Conservation (phyloP, 345 rosid species). For the Pugionium dolabratum region DNA sequence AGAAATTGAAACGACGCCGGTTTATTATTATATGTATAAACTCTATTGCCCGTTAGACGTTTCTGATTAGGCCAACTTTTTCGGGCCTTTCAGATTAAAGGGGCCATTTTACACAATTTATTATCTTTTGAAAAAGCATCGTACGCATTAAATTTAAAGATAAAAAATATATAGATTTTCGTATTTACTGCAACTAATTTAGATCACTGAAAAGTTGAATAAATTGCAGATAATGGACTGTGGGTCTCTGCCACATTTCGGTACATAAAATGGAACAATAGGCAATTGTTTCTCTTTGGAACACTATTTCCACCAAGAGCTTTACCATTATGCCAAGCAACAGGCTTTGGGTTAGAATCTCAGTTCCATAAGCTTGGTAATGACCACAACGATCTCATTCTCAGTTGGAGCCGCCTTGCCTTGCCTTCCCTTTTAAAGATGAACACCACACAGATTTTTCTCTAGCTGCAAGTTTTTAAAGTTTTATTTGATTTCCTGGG, state of each 20-base stretch:
- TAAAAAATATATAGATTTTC: too few relatives aligned
- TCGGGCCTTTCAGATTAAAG: too few relatives aligned
- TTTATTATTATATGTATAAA: too few relatives aligned
- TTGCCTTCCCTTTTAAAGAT: conserved; percentile 35
- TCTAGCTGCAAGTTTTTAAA: conserved; percentile 13
- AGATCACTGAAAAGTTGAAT: too few relatives aligned
- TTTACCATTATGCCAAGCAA: conserved; percentile 68
- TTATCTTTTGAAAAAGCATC: too few relatives aligned
- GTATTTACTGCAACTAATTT: too few relatives aligned
- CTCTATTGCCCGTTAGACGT: too few relatives aligned
- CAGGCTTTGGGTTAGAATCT: conserved; percentile 58
- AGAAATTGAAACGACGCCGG: too few relatives aligned
- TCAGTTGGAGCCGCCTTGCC: conserved; percentile 39
- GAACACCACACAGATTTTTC: conserved; percentile 20
- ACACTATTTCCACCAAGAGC: conserved; percentile 81
- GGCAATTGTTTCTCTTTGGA: conserved; percentile 83
- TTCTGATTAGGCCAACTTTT: too few relatives aligned
- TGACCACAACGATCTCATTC: conserved; percentile 43
- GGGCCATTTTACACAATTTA: too few relatives aligned
- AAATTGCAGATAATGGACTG: conserved; percentile 77
- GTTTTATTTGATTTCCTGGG: neutral
- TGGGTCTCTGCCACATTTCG: conserved; percentile 89
- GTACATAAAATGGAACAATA: conserved; percentile 49
- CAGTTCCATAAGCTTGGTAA: conserved; percentile 66
- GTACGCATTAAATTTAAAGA: too few relatives aligned